A percentile compares a stretch with the other conserved stretches of the same genome.
These are phyloP conservation scores for Clonostachys rosea DNA, from an alignment of 2,329 filamentous ascomycete genomes.

Conservation along the genomic window DNA sequence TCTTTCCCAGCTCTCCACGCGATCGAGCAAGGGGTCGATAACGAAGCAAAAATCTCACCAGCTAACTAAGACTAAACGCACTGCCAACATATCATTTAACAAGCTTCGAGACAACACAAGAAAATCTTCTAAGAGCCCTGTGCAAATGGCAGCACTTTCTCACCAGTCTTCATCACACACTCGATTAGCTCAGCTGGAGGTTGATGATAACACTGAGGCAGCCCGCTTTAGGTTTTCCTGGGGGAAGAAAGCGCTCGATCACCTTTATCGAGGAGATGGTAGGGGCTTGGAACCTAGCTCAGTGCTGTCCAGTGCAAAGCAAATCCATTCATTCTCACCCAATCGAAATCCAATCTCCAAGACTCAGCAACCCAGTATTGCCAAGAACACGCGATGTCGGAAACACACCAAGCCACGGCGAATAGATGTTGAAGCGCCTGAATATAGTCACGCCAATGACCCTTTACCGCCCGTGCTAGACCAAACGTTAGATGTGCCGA, in stretches of 20 bases:
- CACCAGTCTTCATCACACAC: neutral
- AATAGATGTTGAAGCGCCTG: slow-evolving; percentile 45
- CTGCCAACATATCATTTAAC: too few relatives aligned
- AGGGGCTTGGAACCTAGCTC: neutral
- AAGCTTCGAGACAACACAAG: too few relatives aligned
- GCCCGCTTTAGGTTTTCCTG: slow-evolving; percentile 36
- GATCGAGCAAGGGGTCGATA: slow-evolving; percentile 10
- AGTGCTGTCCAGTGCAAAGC: neutral
- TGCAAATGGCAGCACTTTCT: too few relatives aligned
- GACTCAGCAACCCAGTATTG: too few relatives aligned
- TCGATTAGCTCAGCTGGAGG: slow-evolving; percentile 54
- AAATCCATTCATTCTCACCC: too few relatives aligned
- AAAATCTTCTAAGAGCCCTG: too few relatives aligned
- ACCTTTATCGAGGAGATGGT: neutral
- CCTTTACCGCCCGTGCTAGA: slow-evolving; percentile 27
- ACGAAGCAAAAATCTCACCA: too few relatives aligned
- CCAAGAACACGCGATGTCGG: slow-evolving; percentile 24
- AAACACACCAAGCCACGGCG: slow-evolving; percentile 37
- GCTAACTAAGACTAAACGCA: too few relatives aligned
- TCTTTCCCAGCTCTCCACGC: slow-evolving; percentile 4
- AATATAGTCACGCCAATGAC: slow-evolving; percentile 48
- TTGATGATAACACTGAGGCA: slow-evolving; percentile 25
- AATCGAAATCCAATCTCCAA: too few relatives aligned
- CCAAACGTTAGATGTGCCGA: slow-evolving; percentile 3
- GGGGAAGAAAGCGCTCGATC: slow-evolving; percentile 36